phyloP scores from a whole-genome alignment of 768 basidiomycete genomes.

The Austroboletus eburneus region DNA sequence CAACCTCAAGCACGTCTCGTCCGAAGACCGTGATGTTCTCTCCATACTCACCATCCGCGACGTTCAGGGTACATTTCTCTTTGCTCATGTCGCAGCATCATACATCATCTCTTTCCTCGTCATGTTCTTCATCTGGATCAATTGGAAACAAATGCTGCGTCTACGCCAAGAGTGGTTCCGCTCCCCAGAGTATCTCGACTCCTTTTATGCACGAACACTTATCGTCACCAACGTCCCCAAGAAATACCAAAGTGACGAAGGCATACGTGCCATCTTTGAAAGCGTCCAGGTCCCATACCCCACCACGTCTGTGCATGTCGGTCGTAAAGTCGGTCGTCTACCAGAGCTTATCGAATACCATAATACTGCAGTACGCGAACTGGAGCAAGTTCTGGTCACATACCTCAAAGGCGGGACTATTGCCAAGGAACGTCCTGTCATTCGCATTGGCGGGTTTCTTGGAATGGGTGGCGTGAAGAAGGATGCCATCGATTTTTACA shows the following conservation, averaged over 20 bases:
- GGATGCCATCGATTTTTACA: slow-evolving; percentile 94
- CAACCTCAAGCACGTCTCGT: slow-evolving; percentile 65
- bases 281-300: slow-evolving; percentile 79
- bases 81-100: slow-evolving; percentile 77
- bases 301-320: slow-evolving; percentile 86
- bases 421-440: slow-evolving; percentile 75
- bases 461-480: slow-evolving; percentile 81
- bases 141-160: slow-evolving; percentile 75
- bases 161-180: slow-evolving; percentile 87
- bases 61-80: slow-evolving; percentile 66
- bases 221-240: slow-evolving; percentile 76
- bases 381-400: slow-evolving; percentile 84
- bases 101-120: slow-evolving; percentile 79
- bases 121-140: slow-evolving; percentile 63
- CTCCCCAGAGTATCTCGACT: slow-evolving; percentile 80
- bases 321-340: slow-evolving; percentile 80
- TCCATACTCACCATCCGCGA: slow-evolving; percentile 86
- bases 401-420: slow-evolving; percentile 84
- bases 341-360: slow-evolving; percentile 90
- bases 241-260: slow-evolving; percentile 81
- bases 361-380: slow-evolving; percentile 89
- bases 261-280: slow-evolving; percentile 73
- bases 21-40: slow-evolving; percentile 53
- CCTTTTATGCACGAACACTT: slow-evolving; percentile 92
- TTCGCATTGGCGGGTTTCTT: slow-evolving; percentile 72